Base-by-base conservation (phyloP, 306 rosid species). In the Comarum palustre region DNA sequence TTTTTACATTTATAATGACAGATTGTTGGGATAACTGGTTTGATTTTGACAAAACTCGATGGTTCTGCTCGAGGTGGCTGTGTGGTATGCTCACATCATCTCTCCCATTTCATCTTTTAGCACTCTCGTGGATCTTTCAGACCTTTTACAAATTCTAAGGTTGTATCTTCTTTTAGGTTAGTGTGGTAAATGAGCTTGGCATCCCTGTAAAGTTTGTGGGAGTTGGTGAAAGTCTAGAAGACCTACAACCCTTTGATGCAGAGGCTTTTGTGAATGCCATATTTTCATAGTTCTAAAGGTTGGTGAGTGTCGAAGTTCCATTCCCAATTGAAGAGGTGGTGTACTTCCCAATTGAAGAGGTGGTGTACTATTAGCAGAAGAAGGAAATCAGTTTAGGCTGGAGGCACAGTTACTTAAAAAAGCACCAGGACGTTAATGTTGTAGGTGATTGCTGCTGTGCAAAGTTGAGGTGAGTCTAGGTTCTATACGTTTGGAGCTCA, bases 1-100 rank as follows among this genome's bases (percentile, higher is more conserved):
- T 52, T 22, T 65, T 71, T 51, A 52, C 32, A 16, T 47, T 61
- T 76, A 64, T 15, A 72, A 73, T 13, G 43, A 75, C 89, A 91
- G 98, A 90, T 93, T 42, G 97, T 93, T 66, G 97, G 97, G 36
- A 80, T 93, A 24, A 91, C 94, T n/a, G 98, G 97, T 75, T 87
- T 93, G 68, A 79, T 93, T 76, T 81, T 93, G 88, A 91, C 97
- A 72, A 93, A 91, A 78, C 87, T 91, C 69, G 98, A 93, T 78
- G 98, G 98, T 78, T 85, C 98, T 66, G 98, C 98, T 15, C 85
- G 98, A 87, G 98, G 98, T 73, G 98, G 98, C 80, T 93, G 98
- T 61, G 97, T 93, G 97, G 98, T 90, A 87, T 59, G 84, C 47
- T 45, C 51, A 54, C 39, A 6, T 58, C 29, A 17, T 66, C 31